Evolutionary conservation across 495 filamentous ascomycete genomes (phyloP), one percentile per base, ranked within the genome.

Genomic region (Hyaloscypha hepaticicola): DNA sequence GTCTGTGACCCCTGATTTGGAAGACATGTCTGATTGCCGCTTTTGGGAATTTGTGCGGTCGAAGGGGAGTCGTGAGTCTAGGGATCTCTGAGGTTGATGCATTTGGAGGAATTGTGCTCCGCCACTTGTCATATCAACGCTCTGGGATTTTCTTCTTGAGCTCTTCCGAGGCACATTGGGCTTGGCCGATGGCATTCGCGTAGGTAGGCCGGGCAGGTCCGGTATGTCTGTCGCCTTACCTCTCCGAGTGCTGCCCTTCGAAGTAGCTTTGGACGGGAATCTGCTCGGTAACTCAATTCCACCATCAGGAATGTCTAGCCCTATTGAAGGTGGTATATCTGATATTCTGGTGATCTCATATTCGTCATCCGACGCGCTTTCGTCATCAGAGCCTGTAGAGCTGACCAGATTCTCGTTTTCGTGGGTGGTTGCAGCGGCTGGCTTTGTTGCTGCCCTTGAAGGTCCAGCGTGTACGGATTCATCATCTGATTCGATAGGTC

Each of bases 211-310:
- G 62, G 52, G 72, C 22, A 57, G 27, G 66, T 24, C 58, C 55
- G 66, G 69, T 71, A 21, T 79, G 72, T 67, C 63, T 3, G 67
- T 67, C 3, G 55, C 65, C 5, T 66, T 65, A 1, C 55, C 63
- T 8, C 67, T 22, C 27, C 64, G 22, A 27, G 70, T 64, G 27
- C 58, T 76, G 26, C 55, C 66, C 25, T 69, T 74, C 66, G 71
- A 82, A 14, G 62, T 86, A 53, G 79, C 83, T 69, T 84, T 85
- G 4, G 87, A 88, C 21, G 81, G 82, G 29, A 85, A 76, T 38
- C 87, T 83, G 68, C 84, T 88, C n/a, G 87, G 85, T 14, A 88
- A 72, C 70, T 85, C 83, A 65, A 90, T 88, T 52, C 77, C 82
- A 62, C 82, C 85, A 24, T 81, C 85, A 29, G 83, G 77, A 64